These are phyloP conservation scores for Vitis vinifera DNA, from an alignment of 164 flowering plant species.

Conservation along the genomic window DNA sequence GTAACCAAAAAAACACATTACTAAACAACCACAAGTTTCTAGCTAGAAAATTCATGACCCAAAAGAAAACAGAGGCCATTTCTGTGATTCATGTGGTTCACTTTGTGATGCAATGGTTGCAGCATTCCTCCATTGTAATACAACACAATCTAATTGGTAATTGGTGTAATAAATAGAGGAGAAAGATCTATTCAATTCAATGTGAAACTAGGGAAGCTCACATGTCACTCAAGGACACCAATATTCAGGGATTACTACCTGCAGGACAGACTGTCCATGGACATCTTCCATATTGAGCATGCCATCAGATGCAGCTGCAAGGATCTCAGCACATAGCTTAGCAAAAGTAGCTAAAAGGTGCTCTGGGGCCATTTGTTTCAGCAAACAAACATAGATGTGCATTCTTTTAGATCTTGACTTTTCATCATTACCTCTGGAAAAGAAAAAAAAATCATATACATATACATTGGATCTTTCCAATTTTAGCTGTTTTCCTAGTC, in stretches of 20 bases:
- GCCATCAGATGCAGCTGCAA: constrained; percentile 94
- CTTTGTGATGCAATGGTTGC: background rate
- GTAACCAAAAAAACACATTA: too few relatives aligned
- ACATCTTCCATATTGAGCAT: constrained; percentile 69
- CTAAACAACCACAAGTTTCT: too few relatives aligned
- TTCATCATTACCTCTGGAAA: constrained; percentile 79
- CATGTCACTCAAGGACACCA: too few relatives aligned
- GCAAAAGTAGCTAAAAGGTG: constrained; percentile 95
- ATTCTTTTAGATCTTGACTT: constrained; percentile 76
- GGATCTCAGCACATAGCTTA: constrained; percentile 89
- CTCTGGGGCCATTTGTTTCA: constrained; percentile 99
- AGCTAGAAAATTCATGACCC: too few relatives aligned
- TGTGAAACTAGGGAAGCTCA: too few relatives aligned
- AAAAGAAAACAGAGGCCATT: background rate
- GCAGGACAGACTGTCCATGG: constrained; percentile 79
- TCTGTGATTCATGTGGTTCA: background rate
- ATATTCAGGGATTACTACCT: constrained; percentile 40
- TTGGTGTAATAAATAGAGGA: too few relatives aligned
- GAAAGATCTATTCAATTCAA: too few relatives aligned
- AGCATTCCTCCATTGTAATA: too few relatives aligned
- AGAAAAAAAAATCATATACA: background rate
- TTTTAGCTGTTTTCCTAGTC: background rate
- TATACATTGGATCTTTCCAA: background rate
- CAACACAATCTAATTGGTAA: too few relatives aligned
- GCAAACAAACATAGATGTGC: constrained; percentile 77